Evolutionary conservation across 2,329 filamentous ascomycete species (phyloP).

Genomic region (Paraphaeosphaeria minitans): DNA sequence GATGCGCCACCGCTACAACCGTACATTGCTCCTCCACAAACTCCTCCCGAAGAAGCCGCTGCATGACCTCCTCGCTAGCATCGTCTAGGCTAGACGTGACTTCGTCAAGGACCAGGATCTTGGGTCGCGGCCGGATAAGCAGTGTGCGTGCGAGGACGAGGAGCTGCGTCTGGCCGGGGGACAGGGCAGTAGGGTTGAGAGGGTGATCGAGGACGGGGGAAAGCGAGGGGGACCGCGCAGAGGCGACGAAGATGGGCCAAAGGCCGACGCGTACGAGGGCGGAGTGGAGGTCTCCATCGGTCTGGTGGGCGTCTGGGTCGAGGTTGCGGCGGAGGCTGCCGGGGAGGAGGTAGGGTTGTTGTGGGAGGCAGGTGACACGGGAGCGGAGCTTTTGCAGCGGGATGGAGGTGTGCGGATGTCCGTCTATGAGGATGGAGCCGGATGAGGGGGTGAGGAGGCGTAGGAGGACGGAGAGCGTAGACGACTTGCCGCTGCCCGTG

Average conservation of each 20-base stretch:
- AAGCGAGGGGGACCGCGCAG: slow-evolving; percentile 28
- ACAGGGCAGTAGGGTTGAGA: slow-evolving; percentile 10
- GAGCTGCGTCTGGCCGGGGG: slow-evolving; percentile 43
- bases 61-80: slow-evolving; percentile 27
- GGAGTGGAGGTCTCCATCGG: background rate
- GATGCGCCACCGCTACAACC: slow-evolving; percentile 34
- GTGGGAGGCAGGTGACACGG: slow-evolving; percentile 5
- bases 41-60: slow-evolving; percentile 20
- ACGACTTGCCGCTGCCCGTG: slow-evolving; percentile 49
- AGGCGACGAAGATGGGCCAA: slow-evolving; percentile 19
- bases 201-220: slow-evolving; percentile 16
- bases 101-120: slow-evolving; percentile 43
- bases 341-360: slow-evolving; percentile 8
- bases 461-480: slow-evolving; percentile 51
- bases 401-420: slow-evolving; percentile 12
- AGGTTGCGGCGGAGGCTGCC: slow-evolving; percentile 7
- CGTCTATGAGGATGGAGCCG: slow-evolving; percentile 52
- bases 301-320: background rate
- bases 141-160: slow-evolving; percentile 41
- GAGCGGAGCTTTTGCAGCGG: slow-evolving; percentile 2
- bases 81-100: slow-evolving; percentile 35
- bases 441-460: slow-evolving; percentile 48
- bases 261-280: slow-evolving; percentile 35
- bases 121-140: slow-evolving; percentile 31
- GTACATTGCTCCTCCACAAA: slow-evolving; percentile 22